phyloP scores from a whole-genome alignment of 2,329 filamentous ascomycete genomes.

The Trichoderma endophyticum region DNA sequence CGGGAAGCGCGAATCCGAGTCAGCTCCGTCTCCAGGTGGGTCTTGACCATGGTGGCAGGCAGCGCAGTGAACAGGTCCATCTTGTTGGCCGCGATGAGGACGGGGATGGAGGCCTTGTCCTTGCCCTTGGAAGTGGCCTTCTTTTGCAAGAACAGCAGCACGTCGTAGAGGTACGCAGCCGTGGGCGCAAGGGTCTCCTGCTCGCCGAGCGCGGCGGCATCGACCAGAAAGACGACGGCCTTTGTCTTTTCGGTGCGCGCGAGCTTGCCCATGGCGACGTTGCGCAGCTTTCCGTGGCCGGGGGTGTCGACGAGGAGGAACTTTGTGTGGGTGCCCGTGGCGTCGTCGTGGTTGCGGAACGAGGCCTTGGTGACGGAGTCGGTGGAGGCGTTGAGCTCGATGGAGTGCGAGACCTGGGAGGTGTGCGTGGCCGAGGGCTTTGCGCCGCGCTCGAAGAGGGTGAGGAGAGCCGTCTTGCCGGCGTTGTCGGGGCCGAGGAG shows the following conservation, averaged over 20 bases:
- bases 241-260: constrained; percentile 49
- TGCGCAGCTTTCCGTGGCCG: constrained; percentile 89
- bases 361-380: constrained; percentile 42
- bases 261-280: constrained; percentile 58
- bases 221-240: constrained; percentile 84
- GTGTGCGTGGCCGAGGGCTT: constrained; percentile 50
- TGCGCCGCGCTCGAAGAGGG: constrained; percentile 61
- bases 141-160: constrained; percentile 80
- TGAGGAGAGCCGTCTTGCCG: constrained; percentile 87
- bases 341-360: constrained; percentile 55
- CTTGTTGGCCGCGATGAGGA: constrained; percentile 92
- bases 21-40: constrained; percentile 75
- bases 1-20: constrained; percentile 71
- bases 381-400: constrained; percentile 55
- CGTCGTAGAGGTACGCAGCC: constrained; percentile 82
- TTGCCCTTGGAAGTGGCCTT: constrained; percentile 49
- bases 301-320: constrained; percentile 85
- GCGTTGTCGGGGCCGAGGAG: constrained; percentile 76
- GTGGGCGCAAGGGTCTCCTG: constrained; percentile 64
- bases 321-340: constrained; percentile 57
- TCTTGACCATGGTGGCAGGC: constrained; percentile 71
- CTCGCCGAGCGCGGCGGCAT: constrained; percentile 66
- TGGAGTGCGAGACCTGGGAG: constrained; percentile 46
- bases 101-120: constrained; percentile 51
- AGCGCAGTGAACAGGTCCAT: constrained; percentile 91